phyloP scores from a whole-genome alignment of 2,329 filamentous ascomycete genomes.

The Clonostachys sp. region DNA sequence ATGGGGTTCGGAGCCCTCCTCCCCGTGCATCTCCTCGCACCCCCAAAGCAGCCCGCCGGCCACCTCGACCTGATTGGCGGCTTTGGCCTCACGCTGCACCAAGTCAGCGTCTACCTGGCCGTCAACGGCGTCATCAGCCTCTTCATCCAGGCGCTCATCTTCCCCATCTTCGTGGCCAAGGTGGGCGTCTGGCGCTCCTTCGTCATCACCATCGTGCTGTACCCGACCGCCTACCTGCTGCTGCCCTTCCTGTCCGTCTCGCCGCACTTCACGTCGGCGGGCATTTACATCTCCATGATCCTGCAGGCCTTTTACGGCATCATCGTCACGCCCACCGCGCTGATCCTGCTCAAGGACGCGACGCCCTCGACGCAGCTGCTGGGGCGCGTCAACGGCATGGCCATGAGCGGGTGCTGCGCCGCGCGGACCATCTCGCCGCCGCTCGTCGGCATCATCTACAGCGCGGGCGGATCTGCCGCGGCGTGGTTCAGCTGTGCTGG shows the following conservation, averaged over 20 bases:
- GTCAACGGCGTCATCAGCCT: conserved; percentile 69
- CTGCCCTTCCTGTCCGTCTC: conserved; percentile 64
- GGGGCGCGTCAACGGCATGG: conserved; percentile 68
- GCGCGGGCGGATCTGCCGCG: conserved; percentile 43
- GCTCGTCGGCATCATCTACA: conserved; percentile 63
- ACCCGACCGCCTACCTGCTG: conserved; percentile 64
- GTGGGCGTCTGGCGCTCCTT: conserved; percentile 67
- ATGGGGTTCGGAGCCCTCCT: conserved; percentile 37
- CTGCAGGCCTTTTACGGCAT: conserved; percentile 66
- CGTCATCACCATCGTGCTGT: conserved; percentile 58
- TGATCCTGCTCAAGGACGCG: conserved; percentile 71
- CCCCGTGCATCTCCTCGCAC: conserved; percentile 35
- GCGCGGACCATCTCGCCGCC: conserved; percentile 68
- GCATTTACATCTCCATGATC: conserved; percentile 61
- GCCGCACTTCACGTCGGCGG: conserved; percentile 49
- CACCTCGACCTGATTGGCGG: conserved; percentile 49
- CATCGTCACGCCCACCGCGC: conserved; percentile 61
- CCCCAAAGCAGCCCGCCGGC: conserved; percentile 15
- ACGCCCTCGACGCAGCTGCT: conserved; percentile 57
- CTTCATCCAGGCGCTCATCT: conserved; percentile 67
- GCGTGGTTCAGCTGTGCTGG: conserved; percentile 32
- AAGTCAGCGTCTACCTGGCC: conserved; percentile 65
- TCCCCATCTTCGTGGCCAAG: conserved; percentile 57
- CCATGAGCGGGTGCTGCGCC: conserved; percentile 67
- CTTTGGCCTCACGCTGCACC: conserved; percentile 59